A percentile compares a stretch with the other conserved stretches of the same genome.
Evolutionary conservation across 208 protist genomes (phyloP).

Genomic region (Acanthamoeba royreba): DNA sequence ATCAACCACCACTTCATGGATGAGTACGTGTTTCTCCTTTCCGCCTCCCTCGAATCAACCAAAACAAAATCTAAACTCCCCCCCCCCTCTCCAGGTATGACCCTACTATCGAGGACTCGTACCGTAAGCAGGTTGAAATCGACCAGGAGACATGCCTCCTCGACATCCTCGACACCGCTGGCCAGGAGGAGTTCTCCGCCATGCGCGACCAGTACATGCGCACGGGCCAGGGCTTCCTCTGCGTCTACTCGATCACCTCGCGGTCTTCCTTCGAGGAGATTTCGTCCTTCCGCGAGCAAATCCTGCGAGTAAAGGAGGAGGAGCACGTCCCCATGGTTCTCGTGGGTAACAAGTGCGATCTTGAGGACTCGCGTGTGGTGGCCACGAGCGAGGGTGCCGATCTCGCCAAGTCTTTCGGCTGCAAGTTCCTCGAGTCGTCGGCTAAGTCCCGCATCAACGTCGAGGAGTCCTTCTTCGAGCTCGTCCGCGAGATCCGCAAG

Average conservation of each 20-base stretch:
- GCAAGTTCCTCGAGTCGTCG: slow-evolving; percentile 59
- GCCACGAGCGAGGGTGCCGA: slow-evolving; percentile 19
- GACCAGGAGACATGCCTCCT: slow-evolving; percentile 73
- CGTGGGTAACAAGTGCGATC: slow-evolving; percentile 76
- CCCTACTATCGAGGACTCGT: slow-evolving; percentile 42
- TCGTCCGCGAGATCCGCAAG: slow-evolving; percentile 56
- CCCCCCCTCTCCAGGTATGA: too few species aligned
- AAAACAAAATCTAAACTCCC: too few species aligned
- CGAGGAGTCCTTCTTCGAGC: slow-evolving; percentile 58
- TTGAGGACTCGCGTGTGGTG: slow-evolving; percentile 51
- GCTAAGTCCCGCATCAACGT: slow-evolving; percentile 64
- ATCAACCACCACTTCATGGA: slow-evolving; percentile 78
- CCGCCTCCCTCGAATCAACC: slow-evolving; percentile 59
- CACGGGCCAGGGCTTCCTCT: slow-evolving; percentile 62
- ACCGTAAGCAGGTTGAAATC: slow-evolving; percentile 72
- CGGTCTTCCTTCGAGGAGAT: slow-evolving; percentile 57
- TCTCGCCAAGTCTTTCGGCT: slow-evolving; percentile 55
- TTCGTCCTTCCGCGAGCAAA: slow-evolving; percentile 59
- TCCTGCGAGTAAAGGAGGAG: slow-evolving; percentile 69
- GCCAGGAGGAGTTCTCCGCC: slow-evolving; percentile 75
- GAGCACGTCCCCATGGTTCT: slow-evolving; percentile 72
- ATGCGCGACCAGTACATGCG: slow-evolving; percentile 57
- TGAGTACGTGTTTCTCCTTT: slow-evolving; percentile 73
- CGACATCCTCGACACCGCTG: slow-evolving; percentile 77
- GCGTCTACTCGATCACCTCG: slow-evolving; percentile 66